Evolutionary conservation across 139 green algal genomes (phyloP).

Genomic region (Nannochloris sp.): DNA sequence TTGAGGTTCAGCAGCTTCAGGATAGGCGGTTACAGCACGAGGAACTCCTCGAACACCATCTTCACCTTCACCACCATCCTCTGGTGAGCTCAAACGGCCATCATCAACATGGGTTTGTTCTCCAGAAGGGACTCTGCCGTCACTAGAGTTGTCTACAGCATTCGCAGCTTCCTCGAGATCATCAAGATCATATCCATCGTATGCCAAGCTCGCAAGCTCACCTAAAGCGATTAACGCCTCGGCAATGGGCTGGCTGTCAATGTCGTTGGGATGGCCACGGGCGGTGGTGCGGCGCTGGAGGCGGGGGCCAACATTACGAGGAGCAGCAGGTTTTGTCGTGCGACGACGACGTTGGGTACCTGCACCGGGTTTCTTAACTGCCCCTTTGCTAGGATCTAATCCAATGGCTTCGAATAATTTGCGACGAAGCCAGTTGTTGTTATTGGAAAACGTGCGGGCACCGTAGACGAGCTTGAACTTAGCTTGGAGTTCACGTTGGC

Average conservation of each 20-base stretch:
- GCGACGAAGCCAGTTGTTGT: slow-evolving; percentile 38
- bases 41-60: not conserved
- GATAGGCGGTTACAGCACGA: not conserved
- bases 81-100: not conserved
- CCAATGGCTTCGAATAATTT: slow-evolving; percentile 37
- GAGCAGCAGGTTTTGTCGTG: not conserved
- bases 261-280: not conserved
- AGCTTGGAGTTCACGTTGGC: slow-evolving; percentile 30
- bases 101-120: not conserved
- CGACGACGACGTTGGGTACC: not conserved
- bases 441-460: slow-evolving; percentile 27
- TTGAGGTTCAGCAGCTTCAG: not conserved
- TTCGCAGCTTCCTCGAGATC: slow-evolving; percentile 13
- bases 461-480: slow-evolving; percentile 28
- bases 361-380: slow-evolving; percentile 16
- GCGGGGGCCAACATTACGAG: not conserved
- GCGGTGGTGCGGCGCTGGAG: not conserved
- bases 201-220: not conserved
- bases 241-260: not conserved
- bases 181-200: not conserved
- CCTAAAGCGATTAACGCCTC: slow-evolving; percentile 26
- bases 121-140: slow-evolving; percentile 1
- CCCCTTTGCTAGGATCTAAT: slow-evolving; percentile 21
- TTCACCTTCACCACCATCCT: not conserved
- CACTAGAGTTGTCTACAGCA: not conserved